A percentile compares a stretch with the other conserved stretches of the same genome.
These are phyloP conservation scores for Mucor piriformis DNA, from an alignment of 371 early-diverging fungal genomes.

Conservation along the genomic window DNA sequence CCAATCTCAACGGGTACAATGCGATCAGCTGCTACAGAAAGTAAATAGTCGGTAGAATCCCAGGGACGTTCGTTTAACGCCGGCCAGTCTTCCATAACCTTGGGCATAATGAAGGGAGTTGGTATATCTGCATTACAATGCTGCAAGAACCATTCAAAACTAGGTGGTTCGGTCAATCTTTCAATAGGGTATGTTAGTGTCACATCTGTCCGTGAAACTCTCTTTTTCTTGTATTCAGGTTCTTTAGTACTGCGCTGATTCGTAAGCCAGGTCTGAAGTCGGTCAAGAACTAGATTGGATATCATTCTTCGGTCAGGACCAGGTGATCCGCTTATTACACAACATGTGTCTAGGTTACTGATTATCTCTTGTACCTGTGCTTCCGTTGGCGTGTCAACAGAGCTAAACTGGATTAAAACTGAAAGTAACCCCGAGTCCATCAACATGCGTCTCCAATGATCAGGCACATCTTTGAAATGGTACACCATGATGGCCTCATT, in stretches of 20 bases:
- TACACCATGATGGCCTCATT: constrained; percentile 43
- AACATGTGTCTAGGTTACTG: constrained; percentile 48
- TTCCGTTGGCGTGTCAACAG: constrained; percentile 1
- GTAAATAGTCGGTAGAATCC: constrained; percentile 64
- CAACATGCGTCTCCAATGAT: constrained; percentile 57
- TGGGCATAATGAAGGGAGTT: constrained; percentile 52
- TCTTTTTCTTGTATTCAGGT: background rate
- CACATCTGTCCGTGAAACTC: background rate
- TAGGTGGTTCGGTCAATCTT: constrained; percentile 16
- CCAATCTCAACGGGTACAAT: constrained; percentile 91
- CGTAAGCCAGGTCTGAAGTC: constrained; percentile 28
- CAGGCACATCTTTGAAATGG: constrained; percentile 58
- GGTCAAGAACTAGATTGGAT: constrained; percentile 35
- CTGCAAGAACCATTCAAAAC: constrained; percentile 26
- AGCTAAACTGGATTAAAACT: constrained; percentile 29
- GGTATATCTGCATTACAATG: constrained; percentile 22
- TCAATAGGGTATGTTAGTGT: constrained; percentile 23
- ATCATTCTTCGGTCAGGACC: constrained; percentile 43
- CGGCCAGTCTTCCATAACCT: constrained; percentile 73
- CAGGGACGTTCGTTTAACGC: constrained; percentile 63
- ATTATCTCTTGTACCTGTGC: constrained; percentile 37
- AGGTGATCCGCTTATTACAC: constrained; percentile 59
- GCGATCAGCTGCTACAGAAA: constrained; percentile 68
- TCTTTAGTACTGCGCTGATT: constrained; percentile 4
- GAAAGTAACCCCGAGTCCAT: constrained; percentile 58